Evolutionary conservation across 495 filamentous ascomycete genomes (phyloP).

Genomic region (Durotheca rogersii): DNA sequence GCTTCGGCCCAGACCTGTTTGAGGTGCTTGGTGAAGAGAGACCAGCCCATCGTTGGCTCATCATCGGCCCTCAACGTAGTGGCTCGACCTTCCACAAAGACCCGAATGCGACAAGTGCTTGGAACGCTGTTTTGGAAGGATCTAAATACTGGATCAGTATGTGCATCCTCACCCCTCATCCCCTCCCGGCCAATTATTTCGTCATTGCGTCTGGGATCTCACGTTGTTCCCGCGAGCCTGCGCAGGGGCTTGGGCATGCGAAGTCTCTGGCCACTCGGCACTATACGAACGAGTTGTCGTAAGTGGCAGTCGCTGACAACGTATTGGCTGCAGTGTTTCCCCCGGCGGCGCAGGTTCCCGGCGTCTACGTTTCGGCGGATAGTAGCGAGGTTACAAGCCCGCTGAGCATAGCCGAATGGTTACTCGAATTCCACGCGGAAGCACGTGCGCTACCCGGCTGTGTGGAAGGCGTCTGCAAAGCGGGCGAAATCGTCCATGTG

Average conservation of each 20-base stretch:
- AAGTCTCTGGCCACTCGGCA: background rate
- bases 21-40: slow-evolving; percentile 74
- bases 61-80: slow-evolving; percentile 84
- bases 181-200: background rate
- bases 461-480: slow-evolving; percentile 80
- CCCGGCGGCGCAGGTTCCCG: slow-evolving; percentile 64
- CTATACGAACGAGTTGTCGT: background rate
- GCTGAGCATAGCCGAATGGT: slow-evolving; percentile 93
- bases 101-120: slow-evolving; percentile 71
- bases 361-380: slow-evolving; percentile 88
- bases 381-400: slow-evolving; percentile 93
- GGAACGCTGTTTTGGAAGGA: slow-evolving; percentile 91
- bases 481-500: slow-evolving; percentile 91
- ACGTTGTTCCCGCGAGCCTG: background rate
- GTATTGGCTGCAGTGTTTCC: slow-evolving; percentile 53
- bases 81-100: slow-evolving; percentile 96
- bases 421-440: slow-evolving; percentile 86
- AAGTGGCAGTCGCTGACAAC: slow-evolving; percentile 2
- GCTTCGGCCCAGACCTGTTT: slow-evolving; percentile 89
- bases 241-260: background rate
- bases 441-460: slow-evolving; percentile 77
- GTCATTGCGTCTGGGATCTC: background rate
- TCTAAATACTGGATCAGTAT: slow-evolving; percentile 95
- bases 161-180: slow-evolving; percentile 38
- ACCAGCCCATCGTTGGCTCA: slow-evolving; percentile 90